These are phyloP conservation scores for Lepiota brunneoincarnata DNA, from an alignment of 768 basidiomycete species.

Conservation along the genomic window DNA sequence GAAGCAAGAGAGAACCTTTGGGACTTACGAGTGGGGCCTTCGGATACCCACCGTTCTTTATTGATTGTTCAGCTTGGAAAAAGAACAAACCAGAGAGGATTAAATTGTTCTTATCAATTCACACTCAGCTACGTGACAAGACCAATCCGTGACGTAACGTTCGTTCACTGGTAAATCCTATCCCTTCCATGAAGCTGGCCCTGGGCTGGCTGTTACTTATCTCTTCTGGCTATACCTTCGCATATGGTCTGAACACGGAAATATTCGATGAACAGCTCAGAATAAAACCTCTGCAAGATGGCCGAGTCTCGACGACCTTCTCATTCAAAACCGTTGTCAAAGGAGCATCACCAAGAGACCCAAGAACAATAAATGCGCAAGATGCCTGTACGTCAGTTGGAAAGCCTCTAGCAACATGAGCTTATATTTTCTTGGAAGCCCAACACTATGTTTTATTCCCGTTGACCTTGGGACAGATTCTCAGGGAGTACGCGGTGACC, in stretches of 20 bases:
- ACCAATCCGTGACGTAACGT: neutral
- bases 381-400: slow-evolving; percentile 36
- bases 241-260: slow-evolving; percentile 29
- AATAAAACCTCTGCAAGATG: slow-evolving; percentile 65
- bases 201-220: slow-evolving; percentile 7
- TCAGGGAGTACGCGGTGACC: slow-evolving; percentile 81
- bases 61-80: neutral
- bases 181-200: slow-evolving; percentile 6
- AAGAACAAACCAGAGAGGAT: neutral
- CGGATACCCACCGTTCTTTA: neutral
- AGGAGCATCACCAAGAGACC: slow-evolving; percentile 54
- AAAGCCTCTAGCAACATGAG: neutral
- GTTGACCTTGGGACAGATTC: slow-evolving; percentile 80
- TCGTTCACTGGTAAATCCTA: neutral
- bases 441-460: slow-evolving; percentile 90
- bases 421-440: slow-evolving; percentile 35
- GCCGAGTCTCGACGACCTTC: slow-evolving; percentile 79
- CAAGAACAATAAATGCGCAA: slow-evolving; percentile 47
- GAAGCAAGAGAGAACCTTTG: neutral
- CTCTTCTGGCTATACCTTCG: slow-evolving; percentile 13
- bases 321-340: slow-evolving; percentile 67
- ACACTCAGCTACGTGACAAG: neutral
- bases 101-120: neutral
- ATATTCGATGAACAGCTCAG: slow-evolving; percentile 45
- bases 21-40: neutral